Base-by-base conservation (phyloP, 106 monocot species). In the Posidonia australis region DNA sequence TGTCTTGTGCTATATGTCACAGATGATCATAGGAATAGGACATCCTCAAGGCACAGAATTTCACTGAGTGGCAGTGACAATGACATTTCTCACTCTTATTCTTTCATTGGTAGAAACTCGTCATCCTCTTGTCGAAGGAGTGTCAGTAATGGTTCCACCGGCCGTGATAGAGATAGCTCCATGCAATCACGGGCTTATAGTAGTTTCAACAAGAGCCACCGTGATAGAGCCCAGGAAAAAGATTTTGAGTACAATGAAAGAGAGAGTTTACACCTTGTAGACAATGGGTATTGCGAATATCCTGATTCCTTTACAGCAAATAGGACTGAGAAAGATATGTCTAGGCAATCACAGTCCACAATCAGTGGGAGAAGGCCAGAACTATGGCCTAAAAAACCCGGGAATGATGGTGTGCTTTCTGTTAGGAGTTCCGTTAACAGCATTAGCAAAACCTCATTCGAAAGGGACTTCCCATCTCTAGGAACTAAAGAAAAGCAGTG, bases 381-480 rank as follows among this genome's bases (percentile, higher is more conserved):
- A 18, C 67, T 65, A 20, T 75, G 65, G 76, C 31, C 62, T n/a
- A 83, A 78, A 69, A 84, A 51, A 28, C 16, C 23, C 0, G 82
- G 25, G 28, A 47, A 30, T 17, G 84, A 80, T 69, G 63, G 70
- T 18, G 29, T 74, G 65, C 23, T 62, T 74, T 75, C 72, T 64
- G 48, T 44, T 25, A 71, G 36, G 44, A 68, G 62, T 66, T 18
- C 25, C 45, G 51, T 63, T 27, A 54, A 22, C 36, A 28, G 56
- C 26, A 46, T 80, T 32, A 57, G 58, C 56, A 80, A 78, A 57
- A 48, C 58, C 1, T 82, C 85, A 12, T 90, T 85, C 71, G 85
- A 90, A 32, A 85, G 53, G 62, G 88, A 92, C 53, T 88, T 92
- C 31, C 92, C 92, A 49, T 80, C 83, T 30, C 88, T 92, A 63